Conservation (phyloP, 768 basidiomycete species). For the Porpolomopsis calyptriformis region DNA sequence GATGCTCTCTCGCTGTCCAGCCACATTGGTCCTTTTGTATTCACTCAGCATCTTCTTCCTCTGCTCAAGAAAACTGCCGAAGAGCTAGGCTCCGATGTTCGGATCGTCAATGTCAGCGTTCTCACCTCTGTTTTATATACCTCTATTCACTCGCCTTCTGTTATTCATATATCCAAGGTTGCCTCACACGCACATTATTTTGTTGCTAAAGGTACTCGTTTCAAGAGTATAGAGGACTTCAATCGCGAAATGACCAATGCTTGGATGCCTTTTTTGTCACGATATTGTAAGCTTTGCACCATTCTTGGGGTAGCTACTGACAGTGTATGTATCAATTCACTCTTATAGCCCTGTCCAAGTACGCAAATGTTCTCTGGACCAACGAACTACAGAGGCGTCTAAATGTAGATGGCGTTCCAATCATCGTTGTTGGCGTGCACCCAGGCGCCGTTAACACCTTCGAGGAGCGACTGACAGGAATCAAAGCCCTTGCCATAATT, state of each 20-base stretch:
- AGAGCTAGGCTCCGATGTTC: slow-evolving; percentile 42
- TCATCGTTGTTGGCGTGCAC: slow-evolving; percentile 30
- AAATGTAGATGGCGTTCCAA: slow-evolving; percentile 22
- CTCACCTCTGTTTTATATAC: slow-evolving; percentile 11
- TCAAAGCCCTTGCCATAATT: slow-evolving; percentile 9
- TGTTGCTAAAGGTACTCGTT: slow-evolving; percentile 15
- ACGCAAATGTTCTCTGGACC: slow-evolving; percentile 39
- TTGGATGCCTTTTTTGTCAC: slow-evolving; percentile 11
- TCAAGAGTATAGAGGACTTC: slow-evolving; percentile 24
- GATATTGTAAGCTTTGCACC: slow-evolving; percentile 23
- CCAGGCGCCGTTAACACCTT: slow-evolving; percentile 31
- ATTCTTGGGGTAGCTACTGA: neutral
- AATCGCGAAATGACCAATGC: slow-evolving; percentile 25
- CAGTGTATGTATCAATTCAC: too few relatives aligned
- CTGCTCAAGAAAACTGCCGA: slow-evolving; percentile 40
- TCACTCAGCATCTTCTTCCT: slow-evolving; percentile 45
- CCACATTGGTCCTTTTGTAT: slow-evolving; percentile 42
- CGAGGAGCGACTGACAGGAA: slow-evolving; percentile 8
- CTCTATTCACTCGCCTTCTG: neutral
- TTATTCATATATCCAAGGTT: slow-evolving; percentile 19
- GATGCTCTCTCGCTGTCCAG: slow-evolving; percentile 22
- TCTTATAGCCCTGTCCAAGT: slow-evolving; percentile 33
- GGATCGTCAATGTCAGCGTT: slow-evolving; percentile 46
- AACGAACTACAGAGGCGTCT: slow-evolving; percentile 40
- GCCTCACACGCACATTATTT: slow-evolving; percentile 20